Percentiles rank a stretch among this genome's conserved stretches.
Evolutionary conservation across 768 basidiomycete species (phyloP).

Genomic region (Mycena sanguinolenta): DNA sequence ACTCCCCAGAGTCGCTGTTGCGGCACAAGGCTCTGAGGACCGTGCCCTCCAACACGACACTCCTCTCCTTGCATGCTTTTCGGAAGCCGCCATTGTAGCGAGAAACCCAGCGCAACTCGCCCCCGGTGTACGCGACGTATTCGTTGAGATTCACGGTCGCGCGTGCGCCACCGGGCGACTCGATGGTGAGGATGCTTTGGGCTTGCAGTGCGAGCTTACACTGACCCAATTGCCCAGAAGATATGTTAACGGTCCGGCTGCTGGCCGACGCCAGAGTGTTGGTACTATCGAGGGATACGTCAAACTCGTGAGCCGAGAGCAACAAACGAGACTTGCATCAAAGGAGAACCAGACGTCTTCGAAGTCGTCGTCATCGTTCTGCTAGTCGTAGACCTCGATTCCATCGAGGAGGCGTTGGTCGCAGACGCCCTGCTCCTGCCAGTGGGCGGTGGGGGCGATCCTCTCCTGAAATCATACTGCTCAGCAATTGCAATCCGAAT

Average conservation of each 20-base stretch:
- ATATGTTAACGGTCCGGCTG: neutral
- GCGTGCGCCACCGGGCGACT: neutral
- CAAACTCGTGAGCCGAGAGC: conserved; percentile 8
- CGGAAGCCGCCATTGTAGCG: conserved; percentile 19
- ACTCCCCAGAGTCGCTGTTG: conserved; percentile 5
- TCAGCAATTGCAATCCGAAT: neutral
- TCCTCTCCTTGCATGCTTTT: conserved; percentile 9
- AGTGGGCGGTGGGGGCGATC: neutral
- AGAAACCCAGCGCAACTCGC: conserved; percentile 5
- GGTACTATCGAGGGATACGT: conserved; percentile 9
- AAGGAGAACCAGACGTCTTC: neutral
- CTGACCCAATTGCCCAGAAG: conserved; percentile 2
- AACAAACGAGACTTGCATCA: neutral
- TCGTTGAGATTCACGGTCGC: conserved; percentile 19
- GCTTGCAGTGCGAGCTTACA: conserved; percentile 17
- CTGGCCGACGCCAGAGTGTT: neutral
- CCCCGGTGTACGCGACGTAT: conserved; percentile 17
- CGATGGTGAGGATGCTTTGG: conserved; percentile 15
- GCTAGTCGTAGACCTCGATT: neutral
- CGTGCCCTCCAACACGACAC: conserved; percentile 14
- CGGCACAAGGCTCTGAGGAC: conserved; percentile 12
- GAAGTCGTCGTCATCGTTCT: conserved; percentile 2
- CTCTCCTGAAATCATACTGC: neutral
- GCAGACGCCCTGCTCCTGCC: conserved; percentile 1
- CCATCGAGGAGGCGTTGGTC: neutral